Evolutionary conservation across 1,139 yeast genomes (phyloP), one percentile per base, ranked within the genome.

Genomic region (Saccharomyces hybrid): DNA sequence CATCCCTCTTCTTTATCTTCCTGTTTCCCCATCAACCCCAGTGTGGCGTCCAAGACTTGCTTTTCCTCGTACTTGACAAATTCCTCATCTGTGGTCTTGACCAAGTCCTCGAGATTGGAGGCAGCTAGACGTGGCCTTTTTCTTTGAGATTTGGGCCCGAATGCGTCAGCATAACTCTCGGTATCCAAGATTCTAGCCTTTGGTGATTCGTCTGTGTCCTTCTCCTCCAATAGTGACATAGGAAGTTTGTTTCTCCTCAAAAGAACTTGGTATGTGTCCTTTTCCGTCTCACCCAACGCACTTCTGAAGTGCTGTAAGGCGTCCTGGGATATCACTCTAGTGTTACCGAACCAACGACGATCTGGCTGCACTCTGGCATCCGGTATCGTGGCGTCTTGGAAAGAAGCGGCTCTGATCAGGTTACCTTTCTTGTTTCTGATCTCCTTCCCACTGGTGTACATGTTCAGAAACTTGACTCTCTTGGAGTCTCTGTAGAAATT

Each of bases 271-370:
- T 90, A 93, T 0, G 96, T 81, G 68, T 91, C 96, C 63, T 84
- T 79, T 63, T 86, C 81, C 65, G 86, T 87, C 59, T 87, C 96
- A 51, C 95, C 95, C 76, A 93, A 79, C 6, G 97, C 97, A 64
- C 89, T 95, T 71, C 99, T 80, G 74, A 93, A 93, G 73, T 93
- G 98, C 47, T 87, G 77, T 67, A 93, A 76, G 1, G 99, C 96
- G 75, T 95, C 97, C 70, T 93, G 99, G 2, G 97, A 93, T 67
- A 93, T 93, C 48, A 93, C 99, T 66, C 99, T 82, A 28, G 99
- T 90, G 72, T 90, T 93, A 53, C 97, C 97, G 69, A 93, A 95
- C 99, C 99, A 93, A 66, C 93, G 83, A 69, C 96, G 82, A 71
- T 93, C 91, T 4, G 99, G 99, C 68, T 89, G 96, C 49, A 93